Evolutionary conservation across 371 early-diverging fungal species (phyloP), one percentile per base, ranked within the genome.

Genomic region (Mucor piriformis): DNA sequence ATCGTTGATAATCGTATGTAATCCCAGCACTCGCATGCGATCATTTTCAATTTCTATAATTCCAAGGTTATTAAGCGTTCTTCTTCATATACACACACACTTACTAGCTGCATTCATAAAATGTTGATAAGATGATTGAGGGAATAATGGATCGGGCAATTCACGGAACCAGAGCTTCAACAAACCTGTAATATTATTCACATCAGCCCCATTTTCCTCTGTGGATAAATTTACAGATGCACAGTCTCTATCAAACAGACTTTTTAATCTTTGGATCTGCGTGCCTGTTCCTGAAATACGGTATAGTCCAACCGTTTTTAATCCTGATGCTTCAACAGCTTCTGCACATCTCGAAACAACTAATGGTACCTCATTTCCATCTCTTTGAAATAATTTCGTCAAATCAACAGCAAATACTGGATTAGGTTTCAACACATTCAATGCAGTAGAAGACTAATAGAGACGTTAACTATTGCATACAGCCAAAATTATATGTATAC

Each of bases 141-240:
- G 90, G 42, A 97, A 72, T 4, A 96, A 70, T 3, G 94, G 89
- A 53, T 93, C 92, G 12, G 96, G 95, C 20, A 97, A 73, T 65
- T 95, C 95, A 29, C 96, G 85, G 72, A 97, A 90, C 82, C 89
- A 97, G 25, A 93, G 76, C 64, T 97, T 96, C n/a, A 97, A 71
- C 15, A 91, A 81, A 33, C 93, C 82, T 15, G 94, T 75, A 8
- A 95, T 77, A 47, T 83, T 88, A 68, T 92, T 89, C 47, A 96
- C 83, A 67, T 95, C 94, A 0, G 76, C 69, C 6, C 71, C 70
- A 52, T 78, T 72, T 5, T 88, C 86, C 33, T 83, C 77, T 21
- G 64, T 54, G 4, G 74, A 67, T 24, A 94, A 58, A 54, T 92
- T 83, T 0, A 90, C 89, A 3, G 82, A 73, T 20, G 75, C 69